Evolutionary conservation across 1,139 yeast species (phyloP), one percentile per base, ranked within the genome.

Genomic region (Scheffersomyces stambukii): DNA sequence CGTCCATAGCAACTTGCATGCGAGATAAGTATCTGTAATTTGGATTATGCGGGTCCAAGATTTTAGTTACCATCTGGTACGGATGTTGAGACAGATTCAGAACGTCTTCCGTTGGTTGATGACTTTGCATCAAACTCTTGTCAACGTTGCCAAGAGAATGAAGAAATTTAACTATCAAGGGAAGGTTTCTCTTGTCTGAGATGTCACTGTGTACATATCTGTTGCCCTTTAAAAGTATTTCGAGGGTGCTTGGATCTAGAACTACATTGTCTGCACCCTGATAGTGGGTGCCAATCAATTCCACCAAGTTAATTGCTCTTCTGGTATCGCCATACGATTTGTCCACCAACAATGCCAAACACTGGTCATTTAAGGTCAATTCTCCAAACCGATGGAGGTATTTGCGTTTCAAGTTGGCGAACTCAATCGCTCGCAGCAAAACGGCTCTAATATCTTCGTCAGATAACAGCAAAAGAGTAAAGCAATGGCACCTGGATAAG

Each of bases 401-500:
- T 11, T 21, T 13, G 17, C 58, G 41, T 24, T 62, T 41, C 24
- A 50, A 48, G 33, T 64, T 64, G 33, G 59, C 64, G 23, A 33
- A 45, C 2, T 43, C 19, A 1, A 57, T 33, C 0, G 70, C 69
- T 23, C 49, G 41, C 2, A 33, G 22, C 3, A 59, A 22, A 4
- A 65, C 59, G 3, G 17, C 15, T 1, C 13, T 13, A 12, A 59
- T 33, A 25, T 63, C 62, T 4, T 16, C 14, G 2, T 25, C 20
- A 1, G 35, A 24, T 14, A 64, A 43, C 3, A 42, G 35, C 6
- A 37, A 22, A 16, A 67, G 42, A 24, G 52, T 46, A 41, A 60
- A 64, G 10, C 59, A 30, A 31, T 64, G 72, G 37, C 72, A 66
- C 27, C 74, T 40, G 1, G 71, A 64, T 13, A 60, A 33, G 4